These are phyloP conservation scores for Pinus taeda DNA, from an alignment of 75 land plant species.

Conservation along the genomic window DNA sequence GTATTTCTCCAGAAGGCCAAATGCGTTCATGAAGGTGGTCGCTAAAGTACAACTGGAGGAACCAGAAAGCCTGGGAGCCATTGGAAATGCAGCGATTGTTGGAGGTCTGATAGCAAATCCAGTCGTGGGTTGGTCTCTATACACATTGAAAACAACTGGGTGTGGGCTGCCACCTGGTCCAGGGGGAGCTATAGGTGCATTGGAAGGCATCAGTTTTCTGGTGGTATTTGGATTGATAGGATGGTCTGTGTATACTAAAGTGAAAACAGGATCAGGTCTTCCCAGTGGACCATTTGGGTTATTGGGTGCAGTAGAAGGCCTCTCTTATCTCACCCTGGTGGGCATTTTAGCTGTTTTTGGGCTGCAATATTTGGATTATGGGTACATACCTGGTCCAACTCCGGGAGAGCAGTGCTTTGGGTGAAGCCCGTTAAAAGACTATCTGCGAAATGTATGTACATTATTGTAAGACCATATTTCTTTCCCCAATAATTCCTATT, in stretches of 20 bases:
- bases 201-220: slow-evolving; percentile 93
- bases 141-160: slow-evolving; percentile 90
- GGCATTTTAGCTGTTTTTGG: slow-evolving; percentile 87
- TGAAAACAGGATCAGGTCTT: slow-evolving; percentile 87
- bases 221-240: slow-evolving; percentile 66
- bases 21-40: no score
- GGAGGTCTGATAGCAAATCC: slow-evolving; percentile 77
- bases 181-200: slow-evolving; percentile 84
- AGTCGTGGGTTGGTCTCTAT: slow-evolving; percentile 90
- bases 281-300: slow-evolving; percentile 89
- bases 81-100: slow-evolving; percentile 53
- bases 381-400: slow-evolving; percentile 90
- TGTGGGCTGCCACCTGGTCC: slow-evolving; percentile 99
- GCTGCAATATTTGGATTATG: slow-evolving; percentile 68
- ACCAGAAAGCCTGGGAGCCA: slow-evolving; percentile 9
- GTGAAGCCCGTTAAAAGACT: slow-evolving; percentile 11
- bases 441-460: no score
- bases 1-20: no score
- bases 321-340: slow-evolving; percentile 70
- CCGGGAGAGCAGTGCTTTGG: slow-evolving; percentile 94
- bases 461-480: no score
- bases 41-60: slow-evolving; percentile 9
- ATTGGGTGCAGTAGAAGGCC: slow-evolving; percentile 95
- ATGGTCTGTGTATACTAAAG: slow-evolving; percentile 89
- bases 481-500: no score